Conservation (phyloP, 2,329 filamentous ascomycete species). For the Claviceps fusiformis region DNA sequence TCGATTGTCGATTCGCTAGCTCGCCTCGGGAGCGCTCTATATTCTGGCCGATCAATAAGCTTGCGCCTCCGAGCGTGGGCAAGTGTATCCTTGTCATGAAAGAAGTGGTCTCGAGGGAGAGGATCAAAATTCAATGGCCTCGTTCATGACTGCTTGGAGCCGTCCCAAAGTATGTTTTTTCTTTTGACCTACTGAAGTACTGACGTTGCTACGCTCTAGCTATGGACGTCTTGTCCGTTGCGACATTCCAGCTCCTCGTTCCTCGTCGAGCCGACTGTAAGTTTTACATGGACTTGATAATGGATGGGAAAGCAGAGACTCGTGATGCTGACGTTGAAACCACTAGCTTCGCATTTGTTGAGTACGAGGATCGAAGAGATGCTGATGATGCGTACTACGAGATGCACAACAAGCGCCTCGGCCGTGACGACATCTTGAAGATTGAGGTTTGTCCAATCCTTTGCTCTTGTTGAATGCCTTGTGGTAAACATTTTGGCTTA, state of each 20-base stretch:
- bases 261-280: conserved; percentile 88
- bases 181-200: conserved; percentile 1
- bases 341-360: conserved; percentile 83
- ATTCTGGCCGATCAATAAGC: conserved; percentile 12
- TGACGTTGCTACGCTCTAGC: conserved; percentile 37
- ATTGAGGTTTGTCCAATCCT: conserved; percentile 64
- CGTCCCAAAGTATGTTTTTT: conserved; percentile 1
- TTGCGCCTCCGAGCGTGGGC: conserved; percentile 10
- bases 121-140: conserved; percentile 1
- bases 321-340: conserved; percentile 1
- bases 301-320: background rate
- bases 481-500: conserved; percentile 1
- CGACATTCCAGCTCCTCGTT: conserved; percentile 92
- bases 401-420: conserved; percentile 99
- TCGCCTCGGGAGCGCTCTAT: conserved; percentile 15
- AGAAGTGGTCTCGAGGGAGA: conserved; percentile 1
- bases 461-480: background rate
- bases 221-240: conserved; percentile 97
- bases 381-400: conserved; percentile 98
- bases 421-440: conserved; percentile 88
- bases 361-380: conserved; percentile 97
- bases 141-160: background rate
- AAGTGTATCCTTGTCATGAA: conserved; percentile 7
- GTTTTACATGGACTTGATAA: conserved; percentile 24
- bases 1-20: conserved; percentile 15